Conservation (phyloP, 352 stramenopile genomes). For the Phytophthora sansomeana region DNA sequence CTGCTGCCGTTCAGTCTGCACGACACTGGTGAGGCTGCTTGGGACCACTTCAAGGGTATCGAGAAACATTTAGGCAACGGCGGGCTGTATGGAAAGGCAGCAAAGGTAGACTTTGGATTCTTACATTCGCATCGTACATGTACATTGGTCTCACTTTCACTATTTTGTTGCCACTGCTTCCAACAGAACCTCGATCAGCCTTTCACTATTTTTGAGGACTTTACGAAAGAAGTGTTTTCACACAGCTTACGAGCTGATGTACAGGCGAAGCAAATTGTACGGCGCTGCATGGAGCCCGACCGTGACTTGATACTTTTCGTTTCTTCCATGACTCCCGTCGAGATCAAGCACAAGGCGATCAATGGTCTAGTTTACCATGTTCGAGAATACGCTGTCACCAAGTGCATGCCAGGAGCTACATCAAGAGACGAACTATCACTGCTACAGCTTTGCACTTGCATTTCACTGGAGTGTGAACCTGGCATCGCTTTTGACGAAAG, state of each 20-base stretch:
- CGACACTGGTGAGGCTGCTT: slow-evolving; percentile 20
- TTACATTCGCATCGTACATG: no score
- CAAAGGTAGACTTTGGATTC: slow-evolving; percentile 17
- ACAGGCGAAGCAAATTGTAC: slow-evolving; percentile 23
- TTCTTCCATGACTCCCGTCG: slow-evolving; percentile 13
- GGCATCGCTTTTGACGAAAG: slow-evolving; percentile 22
- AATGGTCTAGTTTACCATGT: slow-evolving; percentile 11
- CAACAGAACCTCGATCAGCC: slow-evolving; percentile 23
- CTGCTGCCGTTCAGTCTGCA: slow-evolving; percentile 26
- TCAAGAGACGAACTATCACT: slow-evolving; percentile 33
- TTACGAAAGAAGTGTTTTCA: slow-evolving; percentile 19
- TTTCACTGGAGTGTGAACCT: slow-evolving; percentile 48
- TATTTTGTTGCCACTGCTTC: neutral
- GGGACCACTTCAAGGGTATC: slow-evolving; percentile 31
- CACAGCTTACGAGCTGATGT: slow-evolving; percentile 25
- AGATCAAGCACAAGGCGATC: slow-evolving; percentile 24
- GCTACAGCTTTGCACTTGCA: slow-evolving; percentile 53
- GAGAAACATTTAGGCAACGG: slow-evolving; percentile 31
- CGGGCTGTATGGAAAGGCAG: slow-evolving; percentile 18
- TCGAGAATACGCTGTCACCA: slow-evolving; percentile 42
- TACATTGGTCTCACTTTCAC: no score
- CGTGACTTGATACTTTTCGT: slow-evolving; percentile 19
- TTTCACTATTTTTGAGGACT: slow-evolving; percentile 31
- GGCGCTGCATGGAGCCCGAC: slow-evolving; percentile 19
- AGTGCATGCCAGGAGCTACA: slow-evolving; percentile 23